Evolutionary conservation across 495 filamentous ascomycete species (phyloP), one percentile per base, ranked within the genome.

Genomic region (Extremus antarcticus): DNA sequence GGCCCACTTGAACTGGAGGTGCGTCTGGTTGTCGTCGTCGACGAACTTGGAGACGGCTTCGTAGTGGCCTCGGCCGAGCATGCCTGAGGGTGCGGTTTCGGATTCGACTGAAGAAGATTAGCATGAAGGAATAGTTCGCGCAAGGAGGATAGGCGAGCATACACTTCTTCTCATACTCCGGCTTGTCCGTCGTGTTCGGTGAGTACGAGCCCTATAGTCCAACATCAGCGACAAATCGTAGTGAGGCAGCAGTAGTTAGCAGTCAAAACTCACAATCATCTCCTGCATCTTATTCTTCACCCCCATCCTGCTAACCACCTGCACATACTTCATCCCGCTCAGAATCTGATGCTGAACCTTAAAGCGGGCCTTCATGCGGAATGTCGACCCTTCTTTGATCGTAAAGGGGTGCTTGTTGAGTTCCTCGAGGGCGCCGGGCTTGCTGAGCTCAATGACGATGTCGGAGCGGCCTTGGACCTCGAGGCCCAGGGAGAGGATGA

Each of bases 341-440:
- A 97, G 78, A 46, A 98, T 88, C 66, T 97, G 87, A 64, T 94
- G 88, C 74, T 97, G 86, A 17, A 98, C 94, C 74, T 88, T 84
- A 78, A 96, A 98, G 51, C 78, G 80, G 38, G 84, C 89, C 62
- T 85, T 88, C 86, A 96, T 96, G 65, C 81, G 85, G 77, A 95
- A 97, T 65, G 78, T 81, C 59, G 85, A 82, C 21, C 86, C 89
- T 69, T 96, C 92, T 78, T 96, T 98, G 74, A 98, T 95, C 63
- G 78, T 90, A 78, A 98, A 98, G 22, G 94, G 91, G 62, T 86
- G 82, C 59, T 86, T 73, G 72, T 90, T 90, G 56, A 98, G 83
- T 1, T 70, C 76, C 1, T 78, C 74, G 53, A 91, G 70, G 25
- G 85, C 78, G 43, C 78, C 85, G 15, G 80, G 73, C 3, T 73